Evolutionary conservation across 495 filamentous ascomycete species (phyloP).

Genomic region (Cercophora sp.): DNA sequence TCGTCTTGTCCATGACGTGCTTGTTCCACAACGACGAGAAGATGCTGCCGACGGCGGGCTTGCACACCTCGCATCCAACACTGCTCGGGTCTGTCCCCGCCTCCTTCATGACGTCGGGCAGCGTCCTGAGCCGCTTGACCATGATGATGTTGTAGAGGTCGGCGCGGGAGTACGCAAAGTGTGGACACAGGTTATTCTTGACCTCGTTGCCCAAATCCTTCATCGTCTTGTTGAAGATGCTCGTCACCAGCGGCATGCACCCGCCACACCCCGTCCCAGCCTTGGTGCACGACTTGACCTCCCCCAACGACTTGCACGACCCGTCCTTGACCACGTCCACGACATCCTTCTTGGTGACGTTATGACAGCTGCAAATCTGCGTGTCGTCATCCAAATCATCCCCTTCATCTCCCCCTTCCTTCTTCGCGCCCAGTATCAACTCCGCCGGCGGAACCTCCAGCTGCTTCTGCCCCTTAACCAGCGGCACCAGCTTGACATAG

Average conservation of each 20-base stretch:
- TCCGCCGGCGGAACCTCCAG: conserved; percentile 80
- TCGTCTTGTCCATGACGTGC: conserved; percentile 71
- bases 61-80: conserved; percentile 89
- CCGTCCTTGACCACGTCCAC: conserved; percentile 71
- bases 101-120: conserved; percentile 77
- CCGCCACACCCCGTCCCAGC: conserved; percentile 93
- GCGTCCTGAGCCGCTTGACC: conserved; percentile 72
- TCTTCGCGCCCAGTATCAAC: conserved; percentile 82
- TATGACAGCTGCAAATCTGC: conserved; percentile 94
- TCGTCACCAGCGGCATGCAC: conserved; percentile 87
- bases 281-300: conserved; percentile 92
- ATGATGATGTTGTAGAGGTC: conserved; percentile 90
- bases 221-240: conserved; percentile 94
- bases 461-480: conserved; percentile 83
- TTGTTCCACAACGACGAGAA: conserved; percentile 81
- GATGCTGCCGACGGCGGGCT: conserved; percentile 82
- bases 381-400: conserved; percentile 67
- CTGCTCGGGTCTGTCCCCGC: conserved; percentile 71
- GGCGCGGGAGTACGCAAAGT: conserved; percentile 81
- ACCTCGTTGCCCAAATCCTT: conserved; percentile 85
- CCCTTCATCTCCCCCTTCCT: conserved; percentile 65
- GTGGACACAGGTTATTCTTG: conserved; percentile 80
- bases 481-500: conserved; percentile 90
- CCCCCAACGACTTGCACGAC: conserved; percentile 77
- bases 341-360: conserved; percentile 87